Evolutionary conservation across 2,329 filamentous ascomycete species (phyloP).

Genomic region (Sarocladiaceae sp.): DNA sequence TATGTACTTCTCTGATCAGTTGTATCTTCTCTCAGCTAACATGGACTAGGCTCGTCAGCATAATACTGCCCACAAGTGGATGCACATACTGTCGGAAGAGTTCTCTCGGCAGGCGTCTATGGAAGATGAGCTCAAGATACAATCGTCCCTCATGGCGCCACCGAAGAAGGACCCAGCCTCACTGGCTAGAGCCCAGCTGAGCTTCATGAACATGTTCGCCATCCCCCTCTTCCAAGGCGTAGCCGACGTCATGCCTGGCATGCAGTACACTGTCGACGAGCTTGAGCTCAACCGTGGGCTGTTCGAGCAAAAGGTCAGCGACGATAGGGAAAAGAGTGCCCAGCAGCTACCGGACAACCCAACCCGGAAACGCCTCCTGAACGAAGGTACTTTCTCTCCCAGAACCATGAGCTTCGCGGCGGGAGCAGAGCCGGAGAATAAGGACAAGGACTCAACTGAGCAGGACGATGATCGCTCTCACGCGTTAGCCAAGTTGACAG

Average conservation of each 20-base stretch:
- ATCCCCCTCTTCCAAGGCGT: constrained; percentile 86
- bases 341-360: constrained; percentile 25
- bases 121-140: constrained; percentile 82
- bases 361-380: constrained; percentile 27
- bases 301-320: constrained; percentile 63
- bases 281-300: constrained; percentile 68
- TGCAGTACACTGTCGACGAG: constrained; percentile 79
- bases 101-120: constrained; percentile 90
- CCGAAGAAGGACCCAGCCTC: constrained; percentile 80
- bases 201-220: constrained; percentile 96
- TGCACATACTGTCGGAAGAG: constrained; percentile 87
- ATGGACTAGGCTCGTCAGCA: constrained; percentile 67
- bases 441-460: constrained; percentile 16
- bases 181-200: constrained; percentile 79
- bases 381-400: constrained; percentile 38
- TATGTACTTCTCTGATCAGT: constrained; percentile 40
- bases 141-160: constrained; percentile 77
- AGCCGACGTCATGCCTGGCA: constrained; percentile 74
- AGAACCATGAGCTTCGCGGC: constrained; percentile 36
- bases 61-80: constrained; percentile 80
- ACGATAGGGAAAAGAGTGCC: constrained; percentile 48
- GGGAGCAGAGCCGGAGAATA: constrained; percentile 17
- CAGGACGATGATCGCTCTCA: constrained; percentile 11
- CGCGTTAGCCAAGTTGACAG: constrained; percentile 7
- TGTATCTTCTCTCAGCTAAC: constrained; percentile 15